Evolutionary conservation across 1,139 yeast genomes (phyloP).

Genomic region (Sugiyamaella japonica): DNA sequence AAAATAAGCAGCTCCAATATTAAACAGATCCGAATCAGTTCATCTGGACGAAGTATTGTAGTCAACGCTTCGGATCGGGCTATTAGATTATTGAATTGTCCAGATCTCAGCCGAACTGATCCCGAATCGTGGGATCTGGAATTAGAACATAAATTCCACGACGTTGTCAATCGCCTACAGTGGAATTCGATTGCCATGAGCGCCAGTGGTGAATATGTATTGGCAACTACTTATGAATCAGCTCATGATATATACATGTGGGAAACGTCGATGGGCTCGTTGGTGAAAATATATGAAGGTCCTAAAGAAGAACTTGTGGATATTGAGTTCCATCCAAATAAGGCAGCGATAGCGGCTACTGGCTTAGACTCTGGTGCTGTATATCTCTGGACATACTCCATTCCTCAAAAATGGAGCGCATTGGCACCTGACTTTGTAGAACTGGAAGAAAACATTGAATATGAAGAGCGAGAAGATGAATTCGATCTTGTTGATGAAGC

Average conservation of each 20-base stretch:
- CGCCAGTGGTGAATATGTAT: conserved; percentile 75
- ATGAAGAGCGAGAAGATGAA: conserved; percentile 88
- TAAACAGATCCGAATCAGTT: conserved; percentile 65
- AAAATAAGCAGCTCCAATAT: conserved; percentile 69
- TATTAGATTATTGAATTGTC: conserved; percentile 65
- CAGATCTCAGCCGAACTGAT: conserved; percentile 43
- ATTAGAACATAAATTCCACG: conserved; percentile 82
- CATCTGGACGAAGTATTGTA: conserved; percentile 68
- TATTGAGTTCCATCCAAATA: conserved; percentile 73
- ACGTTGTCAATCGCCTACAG: conserved; percentile 81
- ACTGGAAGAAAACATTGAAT: conserved; percentile 87
- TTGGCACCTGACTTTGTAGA: conserved; percentile 96
- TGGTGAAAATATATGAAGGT: conserved; percentile 87
- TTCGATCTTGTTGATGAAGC: conserved; percentile 77
- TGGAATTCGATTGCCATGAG: conserved; percentile 84
- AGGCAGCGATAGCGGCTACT: conserved; percentile 79
- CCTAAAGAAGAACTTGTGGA: conserved; percentile 83
- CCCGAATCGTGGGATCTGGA: conserved; percentile 56
- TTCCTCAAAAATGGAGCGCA: conserved; percentile 96
- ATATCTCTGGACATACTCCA: conserved; percentile 77
- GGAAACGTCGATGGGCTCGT: conserved; percentile 87
- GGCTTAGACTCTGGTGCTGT: conserved; percentile 85
- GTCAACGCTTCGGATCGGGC: conserved; percentile 82
- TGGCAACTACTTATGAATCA: conserved; percentile 86
- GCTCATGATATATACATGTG: conserved; percentile 89